Evolutionary conservation across 768 basidiomycete genomes (phyloP).

Genomic region (Pluteus cervinus): DNA sequence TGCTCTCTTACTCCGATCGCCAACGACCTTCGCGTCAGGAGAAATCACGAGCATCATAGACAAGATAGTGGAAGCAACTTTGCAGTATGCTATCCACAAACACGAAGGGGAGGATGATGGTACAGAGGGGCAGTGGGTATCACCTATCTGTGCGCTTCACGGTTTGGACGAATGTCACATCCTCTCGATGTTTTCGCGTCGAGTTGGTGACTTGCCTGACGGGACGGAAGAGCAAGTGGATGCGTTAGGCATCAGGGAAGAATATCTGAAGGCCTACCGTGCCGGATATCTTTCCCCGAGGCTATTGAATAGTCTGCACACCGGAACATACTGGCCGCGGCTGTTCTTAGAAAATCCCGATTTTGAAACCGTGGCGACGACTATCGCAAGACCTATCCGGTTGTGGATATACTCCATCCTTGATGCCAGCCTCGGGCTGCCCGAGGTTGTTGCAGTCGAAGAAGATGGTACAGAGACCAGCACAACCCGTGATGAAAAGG

Average conservation of each 20-base stretch:
- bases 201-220: conserved; percentile 26
- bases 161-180: conserved; percentile 49
- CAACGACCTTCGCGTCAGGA: conserved; percentile 45
- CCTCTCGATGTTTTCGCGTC: conserved; percentile 44
- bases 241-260: conserved; percentile 33
- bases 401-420: conserved; percentile 64
- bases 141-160: conserved; percentile 59
- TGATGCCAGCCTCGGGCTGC: conserved; percentile 62
- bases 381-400: conserved; percentile 57
- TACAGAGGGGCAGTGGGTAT: conserved; percentile 42
- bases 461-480: conserved; percentile 15
- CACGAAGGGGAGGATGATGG: conserved; percentile 36
- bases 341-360: conserved; percentile 80
- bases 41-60: conserved; percentile 64
- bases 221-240: conserved; percentile 16
- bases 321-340: conserved; percentile 63
- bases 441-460: conserved; percentile 21
- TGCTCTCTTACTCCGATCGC: conserved; percentile 44
- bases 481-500: neutral
- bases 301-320: conserved; percentile 52
- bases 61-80: conserved; percentile 63
- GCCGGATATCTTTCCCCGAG: conserved; percentile 50
- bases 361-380: conserved; percentile 55
- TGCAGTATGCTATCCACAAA: conserved; percentile 73
- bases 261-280: conserved; percentile 62